Percentiles rank a stretch among this genome's conserved stretches.
These are phyloP conservation scores for Ganoderma lingzhi DNA, from an alignment of 1,284 basidiomycete genomes.

Conservation along the genomic window DNA sequence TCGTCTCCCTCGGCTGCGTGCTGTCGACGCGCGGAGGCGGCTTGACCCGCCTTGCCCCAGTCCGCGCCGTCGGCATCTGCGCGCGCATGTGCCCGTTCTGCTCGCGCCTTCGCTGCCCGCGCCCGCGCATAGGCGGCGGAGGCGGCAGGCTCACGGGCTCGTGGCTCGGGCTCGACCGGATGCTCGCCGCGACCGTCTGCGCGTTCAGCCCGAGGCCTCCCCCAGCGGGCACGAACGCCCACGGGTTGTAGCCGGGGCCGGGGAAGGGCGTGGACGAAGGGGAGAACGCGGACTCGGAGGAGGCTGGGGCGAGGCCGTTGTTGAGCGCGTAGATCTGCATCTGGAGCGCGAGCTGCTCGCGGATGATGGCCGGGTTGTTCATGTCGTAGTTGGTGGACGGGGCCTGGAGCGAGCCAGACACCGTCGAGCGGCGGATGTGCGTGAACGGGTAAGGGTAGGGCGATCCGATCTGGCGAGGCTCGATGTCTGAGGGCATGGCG, in stretches of 20 bases:
- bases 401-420: slow-evolving; percentile 48
- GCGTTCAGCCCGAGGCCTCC: slow-evolving; percentile 43
- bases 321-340: slow-evolving; percentile 82
- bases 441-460: slow-evolving; percentile 80
- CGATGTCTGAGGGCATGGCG: slow-evolving; percentile 46
- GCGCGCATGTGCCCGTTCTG: slow-evolving; percentile 46
- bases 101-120: slow-evolving; percentile 45
- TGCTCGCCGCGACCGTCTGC: slow-evolving; percentile 51
- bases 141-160: slow-evolving; percentile 68
- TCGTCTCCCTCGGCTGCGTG: slow-evolving; percentile 81
- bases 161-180: slow-evolving; percentile 79
- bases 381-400: slow-evolving; percentile 58
- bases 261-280: slow-evolving; percentile 77
- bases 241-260: slow-evolving; percentile 65
- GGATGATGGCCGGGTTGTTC: slow-evolving; percentile 58
- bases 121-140: slow-evolving; percentile 45
- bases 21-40: slow-evolving; percentile 80
- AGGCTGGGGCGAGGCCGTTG: slow-evolving; percentile 57
- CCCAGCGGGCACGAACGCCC: slow-evolving; percentile 66
- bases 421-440: slow-evolving; percentile 66
- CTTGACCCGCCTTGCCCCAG: slow-evolving; percentile 48
- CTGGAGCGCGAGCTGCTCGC: slow-evolving; percentile 73
- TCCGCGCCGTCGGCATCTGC: slow-evolving; percentile 42
- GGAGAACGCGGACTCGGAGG: slow-evolving; percentile 76
- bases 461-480: slow-evolving; percentile 62